Base-by-base conservation (phyloP, 306 rosid species). In the Quercus suber region DNA sequence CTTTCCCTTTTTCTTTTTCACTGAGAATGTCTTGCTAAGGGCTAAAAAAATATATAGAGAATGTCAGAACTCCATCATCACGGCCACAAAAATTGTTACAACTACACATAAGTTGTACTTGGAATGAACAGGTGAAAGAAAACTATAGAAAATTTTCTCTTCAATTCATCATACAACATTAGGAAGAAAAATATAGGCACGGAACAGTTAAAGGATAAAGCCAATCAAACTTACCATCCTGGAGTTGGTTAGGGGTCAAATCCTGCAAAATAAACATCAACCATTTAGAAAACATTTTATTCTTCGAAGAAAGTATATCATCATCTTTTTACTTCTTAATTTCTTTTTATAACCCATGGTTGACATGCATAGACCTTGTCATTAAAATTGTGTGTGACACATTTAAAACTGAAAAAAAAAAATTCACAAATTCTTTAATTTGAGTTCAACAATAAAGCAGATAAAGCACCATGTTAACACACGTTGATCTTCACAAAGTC, bases 11-110 rank as follows among this genome's bases (percentile, higher is more conserved):
- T 87, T 92, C 86, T 89, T 95, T 84, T 90, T 90, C 81, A 88
- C 92, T 2, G 97, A 89, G 82, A 95, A 95, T 52, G 99, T 95
- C 89, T 92, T 95, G 93, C 97, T 84, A 71, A 95, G 98, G 19
- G 99, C 99, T 95, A 65, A 78, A 79, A 58, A 37, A 78, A 58
- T 76, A 80, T 51, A 76, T 1, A 67, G 80, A 67, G 69, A 53
- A 79, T 56, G 75, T 89, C 71, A 90, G 81, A 87, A 81, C 59
- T 67, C 77, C 33, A 75, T 63, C 76, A 15, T 63, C 74, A n/a
- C 31, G 21, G 6, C 15, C 4, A 63, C 27, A 9, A 64, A 75
- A 69, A 76, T 41, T 25, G 33, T 78, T 65, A 59, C 23, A 55
- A 73, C 64, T 68, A 73, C 59, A 67, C 52, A 43, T 69, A 79